phyloP scores from a whole-genome alignment of 2,329 filamentous ascomycete genomes.

The Tolypocladium tropicale region DNA sequence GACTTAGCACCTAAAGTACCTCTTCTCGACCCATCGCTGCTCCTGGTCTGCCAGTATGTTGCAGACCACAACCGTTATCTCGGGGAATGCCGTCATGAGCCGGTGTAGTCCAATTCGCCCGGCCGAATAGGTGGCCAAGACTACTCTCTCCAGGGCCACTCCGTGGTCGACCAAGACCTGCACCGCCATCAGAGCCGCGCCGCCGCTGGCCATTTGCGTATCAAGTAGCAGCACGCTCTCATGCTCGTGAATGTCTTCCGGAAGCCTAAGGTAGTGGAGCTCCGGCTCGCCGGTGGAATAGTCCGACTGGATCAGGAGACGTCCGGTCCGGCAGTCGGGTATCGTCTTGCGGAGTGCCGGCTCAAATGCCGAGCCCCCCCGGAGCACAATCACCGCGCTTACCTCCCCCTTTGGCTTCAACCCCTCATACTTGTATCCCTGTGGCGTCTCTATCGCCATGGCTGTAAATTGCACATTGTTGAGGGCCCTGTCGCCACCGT shows the following conservation, averaged over 20 bases:
- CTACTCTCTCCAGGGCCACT: slow-evolving; percentile 71
- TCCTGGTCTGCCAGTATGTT: slow-evolving; percentile 74
- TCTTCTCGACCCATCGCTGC: slow-evolving; percentile 79
- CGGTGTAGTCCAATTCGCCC: slow-evolving; percentile 76
- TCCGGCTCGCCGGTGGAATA: slow-evolving; percentile 80
- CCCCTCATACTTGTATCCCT: slow-evolving; percentile 59
- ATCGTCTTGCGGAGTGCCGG: slow-evolving; percentile 81
- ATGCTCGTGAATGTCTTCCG: slow-evolving; percentile 60
- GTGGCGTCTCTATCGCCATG: slow-evolving; percentile 58
- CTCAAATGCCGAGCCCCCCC: slow-evolving; percentile 82
- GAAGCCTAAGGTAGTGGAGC: slow-evolving; percentile 78
- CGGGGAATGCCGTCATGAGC: slow-evolving; percentile 79
- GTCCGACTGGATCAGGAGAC: slow-evolving; percentile 85
- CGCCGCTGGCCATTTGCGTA: slow-evolving; percentile 89
- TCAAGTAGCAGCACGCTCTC: slow-evolving; percentile 80
- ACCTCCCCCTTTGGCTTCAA: slow-evolving; percentile 61
- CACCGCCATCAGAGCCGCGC: slow-evolving; percentile 81
- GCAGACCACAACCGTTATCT: slow-evolving; percentile 77
- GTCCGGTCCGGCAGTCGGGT: slow-evolving; percentile 82
- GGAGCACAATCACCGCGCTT: slow-evolving; percentile 78
- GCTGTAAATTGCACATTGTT: slow-evolving; percentile 65
- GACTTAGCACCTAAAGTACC: slow-evolving; percentile 74
- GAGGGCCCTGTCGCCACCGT: slow-evolving; percentile 46
- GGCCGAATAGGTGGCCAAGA: slow-evolving; percentile 87
- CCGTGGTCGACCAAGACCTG: slow-evolving; percentile 93